These are phyloP conservation scores for Lactarius sp. DNA, from an alignment of 768 basidiomycete species.

Conservation along the genomic window DNA sequence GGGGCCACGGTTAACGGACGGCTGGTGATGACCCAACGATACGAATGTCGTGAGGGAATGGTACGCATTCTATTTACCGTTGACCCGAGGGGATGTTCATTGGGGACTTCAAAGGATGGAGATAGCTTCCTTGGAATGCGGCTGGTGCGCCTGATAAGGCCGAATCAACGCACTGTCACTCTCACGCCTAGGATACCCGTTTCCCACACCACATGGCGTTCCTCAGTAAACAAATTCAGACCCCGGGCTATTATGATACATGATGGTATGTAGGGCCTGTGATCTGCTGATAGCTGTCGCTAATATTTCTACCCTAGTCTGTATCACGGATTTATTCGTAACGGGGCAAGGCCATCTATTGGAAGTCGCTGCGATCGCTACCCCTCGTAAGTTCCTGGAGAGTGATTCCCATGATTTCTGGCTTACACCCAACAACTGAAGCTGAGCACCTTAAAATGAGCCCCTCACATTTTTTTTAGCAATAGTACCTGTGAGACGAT, in stretches of 20 bases:
- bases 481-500: not conserved
- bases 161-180: not conserved
- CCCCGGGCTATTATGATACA: slow-evolving; percentile 3
- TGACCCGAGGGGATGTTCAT: not conserved
- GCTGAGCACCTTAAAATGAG: slow-evolving; percentile 12
- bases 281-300: not conserved
- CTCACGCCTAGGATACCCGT: slow-evolving; percentile 2
- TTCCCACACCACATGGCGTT: slow-evolving; percentile 16
- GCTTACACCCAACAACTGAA: not conserved
- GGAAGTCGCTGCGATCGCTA: slow-evolving; percentile 18
- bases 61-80: not conserved
- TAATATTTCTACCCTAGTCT: not conserved
- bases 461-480: not conserved
- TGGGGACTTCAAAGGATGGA: not conserved
- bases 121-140: slow-evolving; percentile 11
- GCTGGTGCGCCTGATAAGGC: not conserved
- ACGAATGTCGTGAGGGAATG: slow-evolving; percentile 3
- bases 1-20: slow-evolving; percentile 9
- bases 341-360: slow-evolving; percentile 6
- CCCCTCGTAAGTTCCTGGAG: slow-evolving; percentile 9
- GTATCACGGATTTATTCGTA: slow-evolving; percentile 13
- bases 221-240: slow-evolving; percentile 8
- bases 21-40: slow-evolving; percentile 12
- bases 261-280: not conserved
- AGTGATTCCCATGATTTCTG: not conserved